Percentiles rank a stretch among this genome's conserved stretches.
Evolutionary conservation across 2,329 filamentous ascomycete species (phyloP).

Genomic region (Diaporthe sp.): DNA sequence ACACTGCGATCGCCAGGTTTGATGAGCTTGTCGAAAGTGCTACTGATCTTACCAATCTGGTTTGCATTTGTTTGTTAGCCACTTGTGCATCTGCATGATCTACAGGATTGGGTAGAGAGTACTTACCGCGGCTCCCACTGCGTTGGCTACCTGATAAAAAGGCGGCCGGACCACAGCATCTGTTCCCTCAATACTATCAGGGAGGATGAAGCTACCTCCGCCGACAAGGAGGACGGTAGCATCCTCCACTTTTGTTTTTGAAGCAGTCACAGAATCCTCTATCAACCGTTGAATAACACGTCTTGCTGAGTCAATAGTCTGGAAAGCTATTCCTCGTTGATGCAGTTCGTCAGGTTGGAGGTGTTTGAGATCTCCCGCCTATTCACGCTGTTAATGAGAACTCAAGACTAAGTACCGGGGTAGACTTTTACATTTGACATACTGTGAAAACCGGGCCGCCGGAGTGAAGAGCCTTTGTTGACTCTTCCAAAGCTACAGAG

Average conservation of each 20-base stretch:
- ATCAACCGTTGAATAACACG: neutral
- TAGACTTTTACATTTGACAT: neutral
- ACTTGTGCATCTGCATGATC: accelerated
- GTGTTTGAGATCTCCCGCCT: constrained; percentile 4
- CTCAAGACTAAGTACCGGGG: accelerated
- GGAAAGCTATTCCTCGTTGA: neutral
- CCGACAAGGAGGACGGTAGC: constrained; percentile 10
- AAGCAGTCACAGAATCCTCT: constrained; percentile 1
- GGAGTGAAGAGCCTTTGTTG: neutral
- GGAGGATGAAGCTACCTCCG: constrained; percentile 3
- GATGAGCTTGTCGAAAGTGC: neutral
- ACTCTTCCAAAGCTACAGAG: constrained; percentile 12
- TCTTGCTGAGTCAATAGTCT: neutral
- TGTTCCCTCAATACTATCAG: neutral
- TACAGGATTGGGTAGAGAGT: accelerated
- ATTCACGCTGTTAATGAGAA: neutral
- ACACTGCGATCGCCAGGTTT: neutral
- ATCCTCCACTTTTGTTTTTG: constrained; percentile 9
- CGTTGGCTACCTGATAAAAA: constrained; percentile 20
- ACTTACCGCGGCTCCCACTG: constrained; percentile 12
- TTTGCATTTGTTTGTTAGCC: neutral
- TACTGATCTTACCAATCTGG: constrained; percentile 19
- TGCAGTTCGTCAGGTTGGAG: neutral
- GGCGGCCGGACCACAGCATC: constrained; percentile 1
- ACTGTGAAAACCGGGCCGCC: constrained; percentile 5